Base-by-base conservation (phyloP, 805 yeast genomes). In the Cyberlindnera sargentensis region DNA sequence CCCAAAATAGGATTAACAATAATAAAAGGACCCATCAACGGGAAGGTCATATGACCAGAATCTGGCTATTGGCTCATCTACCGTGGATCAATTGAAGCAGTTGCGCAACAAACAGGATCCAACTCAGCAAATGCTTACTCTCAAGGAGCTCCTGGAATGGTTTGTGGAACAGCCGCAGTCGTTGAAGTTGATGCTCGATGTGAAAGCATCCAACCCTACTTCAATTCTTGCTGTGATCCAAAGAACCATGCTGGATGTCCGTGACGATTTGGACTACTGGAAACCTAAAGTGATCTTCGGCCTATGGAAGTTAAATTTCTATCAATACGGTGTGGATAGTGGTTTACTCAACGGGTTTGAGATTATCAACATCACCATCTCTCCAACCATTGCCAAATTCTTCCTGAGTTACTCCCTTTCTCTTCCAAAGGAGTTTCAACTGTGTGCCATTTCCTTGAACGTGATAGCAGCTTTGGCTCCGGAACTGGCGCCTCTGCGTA, bases 371-470 rank as follows among this genome's bases (percentile, higher is more conserved):
- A 68, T 66, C 26, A 51, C 67, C 4, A 49, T 66, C 31, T 61
- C 68, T 1, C 53, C 67, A 26, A 57, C 60, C 4, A 50, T 61
- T 30, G 65, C 71, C 8, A 45, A 51, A 15, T 44, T 46, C 4
- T 63, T 67, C 23, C 51, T 67, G 20, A 47, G 60, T 39, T 73
- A 72, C 36, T 65, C 73, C 27, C 49, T 61, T 36, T 49, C 63
- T 36, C 49, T 69, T 15, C 52, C 62, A 34, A 63, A 68, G 7
- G 52, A 63, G 52, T 69, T 68, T 52, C 78, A 75, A 60, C 68
- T 80, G 42, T 67, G 70, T 28, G 84, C 81, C 30, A 73, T 82
- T 35, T 81, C 88, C 10, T 41, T 67, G 9, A 57, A 66, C 31
- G 40, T 63, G 67, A 55, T 70, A 55, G 67, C 71, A 55, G 71